These are phyloP conservation scores for Tuber indicum DNA, from an alignment of 495 filamentous ascomycete genomes.

Conservation along the genomic window DNA sequence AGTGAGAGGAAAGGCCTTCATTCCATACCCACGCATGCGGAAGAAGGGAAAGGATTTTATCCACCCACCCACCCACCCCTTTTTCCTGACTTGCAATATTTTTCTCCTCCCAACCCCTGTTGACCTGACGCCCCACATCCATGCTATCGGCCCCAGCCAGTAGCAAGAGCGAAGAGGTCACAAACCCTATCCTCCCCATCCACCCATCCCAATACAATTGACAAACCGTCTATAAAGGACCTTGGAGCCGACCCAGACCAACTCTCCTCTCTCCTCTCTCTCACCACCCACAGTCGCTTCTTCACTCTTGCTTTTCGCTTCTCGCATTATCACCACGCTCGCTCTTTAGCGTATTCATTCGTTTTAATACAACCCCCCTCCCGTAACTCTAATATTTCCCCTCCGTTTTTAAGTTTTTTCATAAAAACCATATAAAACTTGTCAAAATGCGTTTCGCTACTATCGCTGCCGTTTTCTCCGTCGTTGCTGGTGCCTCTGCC, in stretches of 20 bases:
- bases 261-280: conserved; percentile 14
- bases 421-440: conserved; percentile 49
- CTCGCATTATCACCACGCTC: conserved; percentile 10
- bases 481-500: conserved; percentile 50
- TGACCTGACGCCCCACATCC: conserved; percentile 13
- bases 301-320: conserved; percentile 17
- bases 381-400: conserved; percentile 21
- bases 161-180: background rate
- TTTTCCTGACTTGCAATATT: background rate
- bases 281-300: conserved; percentile 42
- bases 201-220: conserved; percentile 24
- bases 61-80: background rate
- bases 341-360: conserved; percentile 38
- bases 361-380: conserved; percentile 33
- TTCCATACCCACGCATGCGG: background rate
- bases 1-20: background rate
- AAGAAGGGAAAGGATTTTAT: background rate
- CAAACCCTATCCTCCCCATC: conserved; percentile 16
- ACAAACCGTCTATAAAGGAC: conserved; percentile 11
- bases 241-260: conserved; percentile 1
- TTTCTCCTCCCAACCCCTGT: background rate
- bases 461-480: conserved; percentile 58
- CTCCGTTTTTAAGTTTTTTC: conserved; percentile 13
- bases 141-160: conserved; percentile 15
- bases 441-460: conserved; percentile 84